Percentiles rank a stretch among this genome's conserved stretches.
Conservation (phyloP, 139 green algal species). For the Picochlorum sp. region DNA sequence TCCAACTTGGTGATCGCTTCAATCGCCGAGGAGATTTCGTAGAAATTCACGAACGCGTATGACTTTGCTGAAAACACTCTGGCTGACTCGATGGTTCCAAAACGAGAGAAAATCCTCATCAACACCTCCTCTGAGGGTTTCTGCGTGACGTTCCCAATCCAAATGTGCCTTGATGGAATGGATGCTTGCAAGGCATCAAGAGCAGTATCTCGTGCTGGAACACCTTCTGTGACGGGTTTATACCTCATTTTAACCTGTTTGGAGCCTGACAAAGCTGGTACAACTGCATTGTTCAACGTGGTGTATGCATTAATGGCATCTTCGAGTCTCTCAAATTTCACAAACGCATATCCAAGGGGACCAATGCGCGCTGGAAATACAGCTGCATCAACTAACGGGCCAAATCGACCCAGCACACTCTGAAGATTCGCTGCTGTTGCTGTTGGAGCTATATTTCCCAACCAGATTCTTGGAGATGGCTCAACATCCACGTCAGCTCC, state of each 20-base stretch:
- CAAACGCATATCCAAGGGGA: constrained; percentile 46
- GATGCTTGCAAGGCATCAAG: constrained; percentile 15
- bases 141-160: constrained; percentile 73
- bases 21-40: constrained; percentile 32
- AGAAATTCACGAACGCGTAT: constrained; percentile 74
- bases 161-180: constrained; percentile 56
- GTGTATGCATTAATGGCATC: constrained; percentile 32
- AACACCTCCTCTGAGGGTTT: constrained; percentile 45
- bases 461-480: constrained; percentile 36
- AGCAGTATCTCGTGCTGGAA: constrained; percentile 7
- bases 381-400: constrained; percentile 34
- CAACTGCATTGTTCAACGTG: constrained; percentile 38
- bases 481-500: constrained; percentile 13
- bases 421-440: constrained; percentile 33
- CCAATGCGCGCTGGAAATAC: constrained; percentile 49
- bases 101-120: constrained; percentile 50
- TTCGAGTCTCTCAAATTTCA: constrained; percentile 43
- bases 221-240: constrained; percentile 33
- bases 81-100: constrained; percentile 56
- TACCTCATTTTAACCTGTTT: constrained; percentile 57
- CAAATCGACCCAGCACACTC: constrained; percentile 32
- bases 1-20: constrained; percentile 51
- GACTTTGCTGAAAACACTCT: constrained; percentile 68
- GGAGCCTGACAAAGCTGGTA: constrained; percentile 28
- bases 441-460: constrained; percentile 43